A percentile compares a stretch with the other conserved stretches of the same genome.
Conservation (phyloP, 192 early-diverging fungal genomes). For the Allomyces arbusculus region DNA sequence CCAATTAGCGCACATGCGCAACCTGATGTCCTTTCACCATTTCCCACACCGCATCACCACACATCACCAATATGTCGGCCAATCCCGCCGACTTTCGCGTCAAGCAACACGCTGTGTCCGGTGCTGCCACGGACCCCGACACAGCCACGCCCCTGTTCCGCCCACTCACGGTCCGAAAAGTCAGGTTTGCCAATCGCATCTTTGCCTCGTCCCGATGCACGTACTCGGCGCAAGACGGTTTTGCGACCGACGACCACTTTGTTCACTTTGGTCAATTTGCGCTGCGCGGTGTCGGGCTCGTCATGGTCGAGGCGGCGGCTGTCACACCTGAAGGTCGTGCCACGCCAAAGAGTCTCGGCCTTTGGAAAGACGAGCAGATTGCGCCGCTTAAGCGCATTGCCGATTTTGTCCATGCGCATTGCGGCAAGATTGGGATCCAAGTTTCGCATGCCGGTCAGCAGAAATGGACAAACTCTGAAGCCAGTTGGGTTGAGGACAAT, state of each 20-base stretch:
- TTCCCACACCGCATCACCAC: too few relatives aligned
- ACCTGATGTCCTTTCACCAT: too few relatives aligned
- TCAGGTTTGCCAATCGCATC: slow-evolving; percentile 56
- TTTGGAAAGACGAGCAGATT: slow-evolving; percentile 68
- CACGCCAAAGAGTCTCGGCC: slow-evolving; percentile 49
- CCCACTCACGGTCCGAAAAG: slow-evolving; percentile 40
- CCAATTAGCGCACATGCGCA: too few relatives aligned
- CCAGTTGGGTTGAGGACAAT: too few relatives aligned
- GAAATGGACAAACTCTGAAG: slow-evolving; percentile 28
- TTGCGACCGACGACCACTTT: slow-evolving; percentile 42
- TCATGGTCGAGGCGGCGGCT: slow-evolving; percentile 58
- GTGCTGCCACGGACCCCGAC: background rate
- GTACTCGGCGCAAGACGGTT: slow-evolving; percentile 47
- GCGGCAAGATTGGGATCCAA: slow-evolving; percentile 45
- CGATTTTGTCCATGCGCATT: slow-evolving; percentile 38
- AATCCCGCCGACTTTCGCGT: background rate
- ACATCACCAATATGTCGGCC: too few relatives aligned
- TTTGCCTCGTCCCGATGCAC: slow-evolving; percentile 63
- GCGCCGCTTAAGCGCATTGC: slow-evolving; percentile 33
- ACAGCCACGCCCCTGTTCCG: slow-evolving; percentile 33
- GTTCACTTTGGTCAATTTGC: slow-evolving; percentile 47
- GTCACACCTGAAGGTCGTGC: slow-evolving; percentile 59
- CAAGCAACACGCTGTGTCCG: background rate
- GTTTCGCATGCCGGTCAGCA: slow-evolving; percentile 68
- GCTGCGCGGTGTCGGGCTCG: slow-evolving; percentile 51